phyloP scores from a whole-genome alignment of 1,139 yeast species.

The Magnusiomyces ingens region DNA sequence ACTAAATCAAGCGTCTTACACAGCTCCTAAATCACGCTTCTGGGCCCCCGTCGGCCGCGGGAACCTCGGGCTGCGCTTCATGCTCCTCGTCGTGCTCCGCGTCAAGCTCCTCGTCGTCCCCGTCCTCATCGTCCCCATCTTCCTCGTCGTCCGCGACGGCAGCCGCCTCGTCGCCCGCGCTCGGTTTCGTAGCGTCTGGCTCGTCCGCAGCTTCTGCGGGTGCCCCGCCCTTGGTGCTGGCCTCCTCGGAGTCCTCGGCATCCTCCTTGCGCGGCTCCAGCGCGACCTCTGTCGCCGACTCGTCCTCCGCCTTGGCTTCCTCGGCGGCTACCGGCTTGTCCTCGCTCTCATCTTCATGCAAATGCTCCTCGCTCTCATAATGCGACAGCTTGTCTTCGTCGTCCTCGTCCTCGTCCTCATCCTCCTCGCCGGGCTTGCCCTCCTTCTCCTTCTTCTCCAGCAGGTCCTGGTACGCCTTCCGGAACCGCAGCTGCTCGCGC shows the following conservation, averaged over 20 bases:
- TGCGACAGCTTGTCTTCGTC: too few species aligned
- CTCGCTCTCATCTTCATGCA: neutral
- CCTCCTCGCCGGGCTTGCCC: neutral
- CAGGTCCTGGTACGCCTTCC: constrained; percentile 3
- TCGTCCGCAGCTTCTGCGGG: too few species aligned
- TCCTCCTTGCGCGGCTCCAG: too few species aligned
- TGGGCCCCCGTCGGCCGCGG: too few species aligned
- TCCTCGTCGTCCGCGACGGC: too few species aligned
- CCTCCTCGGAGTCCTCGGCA: too few species aligned
- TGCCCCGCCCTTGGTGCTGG: too few species aligned
- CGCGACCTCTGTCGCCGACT: neutral
- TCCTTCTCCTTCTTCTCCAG: neutral
- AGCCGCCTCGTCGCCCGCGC: neutral
- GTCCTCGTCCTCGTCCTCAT: neutral
- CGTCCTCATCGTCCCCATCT: neutral
- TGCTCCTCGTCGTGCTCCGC: neutral
- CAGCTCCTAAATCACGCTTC: too few species aligned
- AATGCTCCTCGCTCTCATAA: neutral
- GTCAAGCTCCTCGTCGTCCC: neutral
- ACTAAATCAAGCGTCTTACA: too few species aligned
- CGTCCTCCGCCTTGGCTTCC: neutral
- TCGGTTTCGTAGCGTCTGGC: neutral
- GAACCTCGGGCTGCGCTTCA: too few species aligned
- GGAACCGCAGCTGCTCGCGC: constrained; percentile 8
- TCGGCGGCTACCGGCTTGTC: neutral